Base-by-base conservation (phyloP, 495 filamentous ascomycete genomes). In the Daldinia childiae region DNA sequence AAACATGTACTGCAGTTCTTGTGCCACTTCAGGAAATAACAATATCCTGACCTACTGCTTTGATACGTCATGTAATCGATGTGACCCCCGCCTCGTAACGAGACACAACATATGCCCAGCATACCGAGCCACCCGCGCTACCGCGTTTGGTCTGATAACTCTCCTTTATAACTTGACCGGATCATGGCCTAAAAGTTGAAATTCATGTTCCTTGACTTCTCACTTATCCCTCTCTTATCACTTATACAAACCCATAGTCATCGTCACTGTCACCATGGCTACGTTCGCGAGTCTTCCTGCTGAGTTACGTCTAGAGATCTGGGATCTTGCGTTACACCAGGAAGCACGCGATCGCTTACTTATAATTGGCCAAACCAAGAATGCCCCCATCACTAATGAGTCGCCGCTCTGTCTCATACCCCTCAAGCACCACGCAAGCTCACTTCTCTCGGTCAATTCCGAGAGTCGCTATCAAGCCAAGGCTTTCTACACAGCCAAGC, bases 391-490 rank as follows among this genome's bases (percentile, higher is more conserved):
- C 27, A 54, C 43, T 5, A 48, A 48, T 14, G 43, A 48, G 43
- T 21, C 43, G 43, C 6, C n/a, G 3, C 19, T 26, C 36, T 6
- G 17, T 27, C 14, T 62, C 7, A 4, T 62, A 41, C 59, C 66
- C 38, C 39, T 62, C 21, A 50, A 52, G 27, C 59, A 58, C 21
- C 38, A 69, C 21, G 55, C 55, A 24, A 64, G 43, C 3, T 36
- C 60, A 12, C 36, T 69, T 0, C 60, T 69, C 17, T 64, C 60
- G 1, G 48, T 64, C 43, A 64, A 48, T 19, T 32, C 45, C 6
- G 67, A 69, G 27, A 69, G 55, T 19, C 67, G 66, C 26, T 9
- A 48, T 12, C 14, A 15, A 54, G 66, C 66, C 17, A 41, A 52
- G 32, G 41, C 54, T 3, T 64, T 69, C 21, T 59, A 69, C 30